These are phyloP conservation scores for Alliaria petiolata DNA, from an alignment of 345 rosid genomes.

Conservation along the genomic window DNA sequence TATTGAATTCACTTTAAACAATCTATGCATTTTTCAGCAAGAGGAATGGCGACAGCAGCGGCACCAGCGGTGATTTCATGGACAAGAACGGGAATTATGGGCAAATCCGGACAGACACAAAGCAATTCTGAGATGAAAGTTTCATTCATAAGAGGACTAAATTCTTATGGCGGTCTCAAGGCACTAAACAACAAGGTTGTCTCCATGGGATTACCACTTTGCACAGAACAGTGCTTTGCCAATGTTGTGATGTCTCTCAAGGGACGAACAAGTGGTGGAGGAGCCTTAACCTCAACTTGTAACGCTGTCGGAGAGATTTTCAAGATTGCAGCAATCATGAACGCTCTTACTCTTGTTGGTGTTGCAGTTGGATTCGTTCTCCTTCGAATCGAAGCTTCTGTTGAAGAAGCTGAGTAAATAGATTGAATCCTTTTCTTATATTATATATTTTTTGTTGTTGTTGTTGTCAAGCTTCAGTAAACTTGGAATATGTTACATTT, in stretches of 20 bases:
- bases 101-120: slow-evolving; percentile 21
- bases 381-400: slow-evolving; percentile 47
- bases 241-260: slow-evolving; percentile 38
- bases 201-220: slow-evolving; percentile 35
- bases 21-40: not conserved
- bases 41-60: slow-evolving; percentile 40
- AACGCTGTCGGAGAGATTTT: slow-evolving; percentile 48
- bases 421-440: not conserved
- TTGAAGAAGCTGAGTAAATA: slow-evolving; percentile 55
- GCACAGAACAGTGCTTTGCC: slow-evolving; percentile 41
- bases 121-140: slow-evolving; percentile 27
- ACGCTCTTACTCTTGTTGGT: slow-evolving; percentile 54
- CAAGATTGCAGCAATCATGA: slow-evolving; percentile 55
- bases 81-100: slow-evolving; percentile 1
- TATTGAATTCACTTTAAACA: not conserved
- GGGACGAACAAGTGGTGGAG: slow-evolving; percentile 30
- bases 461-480: slow-evolving; percentile 4
- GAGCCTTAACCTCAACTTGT: slow-evolving; percentile 45
- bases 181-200: slow-evolving; percentile 38
- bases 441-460: not conserved
- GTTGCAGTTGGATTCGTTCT: slow-evolving; percentile 64
- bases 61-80: slow-evolving; percentile 35
- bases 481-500: not conserved
- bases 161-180: slow-evolving; percentile 43
- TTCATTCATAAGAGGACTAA: slow-evolving; percentile 36